phyloP scores from a whole-genome alignment of 2,329 filamentous ascomycete genomes.

The Didymella pomorum region DNA sequence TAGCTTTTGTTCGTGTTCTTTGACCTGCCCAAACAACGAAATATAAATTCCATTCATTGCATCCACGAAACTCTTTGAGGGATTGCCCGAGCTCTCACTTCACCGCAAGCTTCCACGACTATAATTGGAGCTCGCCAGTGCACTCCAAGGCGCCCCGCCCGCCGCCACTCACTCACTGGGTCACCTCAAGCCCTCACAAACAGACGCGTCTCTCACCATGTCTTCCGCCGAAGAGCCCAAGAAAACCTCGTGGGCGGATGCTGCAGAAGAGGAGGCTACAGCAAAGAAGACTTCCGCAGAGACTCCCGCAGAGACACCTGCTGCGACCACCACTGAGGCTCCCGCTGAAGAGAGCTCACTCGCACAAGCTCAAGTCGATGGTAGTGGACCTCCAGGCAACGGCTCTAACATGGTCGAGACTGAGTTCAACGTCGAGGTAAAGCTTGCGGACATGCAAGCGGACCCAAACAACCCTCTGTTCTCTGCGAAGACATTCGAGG shows the following conservation, averaged over 20 bases:
- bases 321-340: not conserved
- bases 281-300: constrained; percentile 4
- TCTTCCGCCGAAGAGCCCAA: constrained; percentile 28
- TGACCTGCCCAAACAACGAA: constrained; percentile 20
- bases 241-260: constrained; percentile 2
- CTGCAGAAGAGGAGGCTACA: constrained; percentile 2
- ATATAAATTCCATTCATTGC: constrained; percentile 10
- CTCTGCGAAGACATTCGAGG: constrained; percentile 83
- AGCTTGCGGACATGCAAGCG: constrained; percentile 85
- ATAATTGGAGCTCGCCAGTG: constrained; percentile 2
- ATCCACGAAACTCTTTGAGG: constrained; percentile 8
- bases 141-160: constrained; percentile 6
- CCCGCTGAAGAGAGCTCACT: constrained; percentile 19
- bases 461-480: constrained; percentile 88
- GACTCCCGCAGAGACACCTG: not conserved
- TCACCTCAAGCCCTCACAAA: constrained; percentile 19
- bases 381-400: constrained; percentile 52
- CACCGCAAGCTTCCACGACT: not conserved
- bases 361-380: constrained; percentile 55
- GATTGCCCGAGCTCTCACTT: not conserved
- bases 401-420: constrained; percentile 67
- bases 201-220: constrained; percentile 17
- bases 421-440: constrained; percentile 89
- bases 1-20: constrained; percentile 26
- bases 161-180: constrained; percentile 9